Conservation (phyloP, 495 filamentous ascomycete species). For the Pyrenopolyporus hunteri region DNA sequence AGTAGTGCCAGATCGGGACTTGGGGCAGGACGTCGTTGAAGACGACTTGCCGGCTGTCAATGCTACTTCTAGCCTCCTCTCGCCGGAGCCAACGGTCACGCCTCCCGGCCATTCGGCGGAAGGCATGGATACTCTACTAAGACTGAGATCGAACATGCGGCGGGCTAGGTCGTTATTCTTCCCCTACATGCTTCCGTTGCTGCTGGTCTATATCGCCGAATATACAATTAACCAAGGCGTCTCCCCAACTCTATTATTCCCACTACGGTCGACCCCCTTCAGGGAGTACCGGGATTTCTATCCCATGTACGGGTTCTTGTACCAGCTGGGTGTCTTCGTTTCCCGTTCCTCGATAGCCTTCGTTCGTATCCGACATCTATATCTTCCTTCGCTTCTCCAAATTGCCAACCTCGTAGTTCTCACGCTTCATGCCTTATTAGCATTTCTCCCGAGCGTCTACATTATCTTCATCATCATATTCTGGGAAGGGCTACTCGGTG, state of each 20-base stretch:
- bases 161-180: conserved; percentile 54
- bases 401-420: conserved; percentile 76
- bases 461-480: conserved; percentile 84
- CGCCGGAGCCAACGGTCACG: conserved; percentile 41
- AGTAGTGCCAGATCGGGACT: conserved; percentile 50
- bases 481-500: conserved; percentile 93
- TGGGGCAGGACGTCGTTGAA: conserved; percentile 47
- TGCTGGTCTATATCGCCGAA: conserved; percentile 93
- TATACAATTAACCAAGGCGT: conserved; percentile 97
- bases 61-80: conserved; percentile 47
- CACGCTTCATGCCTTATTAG: conserved; percentile 73
- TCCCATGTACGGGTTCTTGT: conserved; percentile 86
- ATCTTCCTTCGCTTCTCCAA: conserved; percentile 85
- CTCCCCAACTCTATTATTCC: conserved; percentile 86
- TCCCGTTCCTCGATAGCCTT: conserved; percentile 90
- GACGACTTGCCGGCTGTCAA: conserved; percentile 37
- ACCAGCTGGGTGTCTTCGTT: conserved; percentile 93
- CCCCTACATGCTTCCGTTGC: conserved; percentile 81
- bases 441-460: conserved; percentile 83
- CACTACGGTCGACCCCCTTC: conserved; percentile 76
- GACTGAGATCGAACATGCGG: conserved; percentile 55
- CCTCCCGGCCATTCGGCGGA: conserved; percentile 35
- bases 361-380: conserved; percentile 78
- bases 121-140: conserved; percentile 32
- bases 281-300: conserved; percentile 84